These are phyloP conservation scores for Asterionellopsis glacialis DNA, from an alignment of 108 stramenopile genomes.

Conservation along the genomic window DNA sequence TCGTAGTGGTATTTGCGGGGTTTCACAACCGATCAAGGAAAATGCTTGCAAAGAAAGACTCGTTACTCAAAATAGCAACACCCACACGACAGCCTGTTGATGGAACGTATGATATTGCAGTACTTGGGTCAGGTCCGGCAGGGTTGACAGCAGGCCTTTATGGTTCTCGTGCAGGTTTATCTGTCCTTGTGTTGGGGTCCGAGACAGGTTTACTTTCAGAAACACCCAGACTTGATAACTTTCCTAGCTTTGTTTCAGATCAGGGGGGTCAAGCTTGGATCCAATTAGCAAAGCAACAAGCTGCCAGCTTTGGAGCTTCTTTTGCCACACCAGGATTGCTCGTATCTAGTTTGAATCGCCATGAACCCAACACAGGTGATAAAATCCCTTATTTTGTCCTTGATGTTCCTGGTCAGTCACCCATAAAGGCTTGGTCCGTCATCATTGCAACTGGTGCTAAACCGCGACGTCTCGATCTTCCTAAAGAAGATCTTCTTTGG, in stretches of 20 bases:
- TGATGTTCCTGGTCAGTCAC: background rate
- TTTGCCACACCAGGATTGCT: constrained; percentile 37
- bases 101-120: constrained; percentile 34
- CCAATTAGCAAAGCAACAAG: constrained; percentile 30
- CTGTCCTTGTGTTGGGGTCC: constrained; percentile 47
- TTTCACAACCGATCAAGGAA: no score
- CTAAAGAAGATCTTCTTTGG: constrained; percentile 65
- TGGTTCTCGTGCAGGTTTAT: constrained; percentile 49
- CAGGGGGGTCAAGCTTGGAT: constrained; percentile 42
- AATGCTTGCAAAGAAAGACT: no score
- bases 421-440: constrained; percentile 31
- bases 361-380: constrained; percentile 15
- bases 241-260: constrained; percentile 36
- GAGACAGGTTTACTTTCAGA: constrained; percentile 30
- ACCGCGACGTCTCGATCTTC: constrained; percentile 42
- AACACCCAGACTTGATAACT: constrained; percentile 46
- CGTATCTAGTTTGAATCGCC: constrained; percentile 8
- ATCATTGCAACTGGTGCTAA: constrained; percentile 88
- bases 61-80: no score
- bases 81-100: no score
- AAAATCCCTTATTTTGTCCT: background rate
- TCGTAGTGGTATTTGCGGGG: no score
- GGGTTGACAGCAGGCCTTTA: constrained; percentile 54
- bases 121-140: constrained; percentile 71
- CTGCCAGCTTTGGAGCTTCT: constrained; percentile 24